Base-by-base conservation (phyloP, 139 green algal genomes). In the Chlorella sorokiniana region DNA sequence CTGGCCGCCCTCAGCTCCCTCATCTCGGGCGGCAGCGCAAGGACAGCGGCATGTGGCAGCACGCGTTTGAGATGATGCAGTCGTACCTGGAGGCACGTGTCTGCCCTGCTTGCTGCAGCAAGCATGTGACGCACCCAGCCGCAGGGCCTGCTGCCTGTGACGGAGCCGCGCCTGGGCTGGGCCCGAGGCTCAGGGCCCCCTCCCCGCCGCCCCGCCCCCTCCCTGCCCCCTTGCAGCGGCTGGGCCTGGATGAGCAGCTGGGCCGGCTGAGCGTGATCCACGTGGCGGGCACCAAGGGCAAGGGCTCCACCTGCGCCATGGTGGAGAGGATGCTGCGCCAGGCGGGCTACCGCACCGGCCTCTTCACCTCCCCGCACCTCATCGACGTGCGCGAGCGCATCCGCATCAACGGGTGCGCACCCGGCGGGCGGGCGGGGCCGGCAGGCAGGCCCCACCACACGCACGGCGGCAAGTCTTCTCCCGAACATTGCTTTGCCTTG, bases 261-360 rank as follows among this genome's bases (percentile, higher is more conserved):
- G 62, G 81, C 5, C 84, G 88, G 63, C 85, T 98, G 27, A 92
- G 77, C 33, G 89, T 97, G 2, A 93, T 98, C 41, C 94, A 97
- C 76, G 91, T 98, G 41, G 95, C 95, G 4, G 95, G 95, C 23
- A 98, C 94, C 35, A 98, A 98, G 85, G 95, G 95, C 62, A 98
- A 98, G 89, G 95, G 95, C 14, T 98, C 94, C 42, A 98, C 94
- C 2, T 97, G 92, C 76, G 90, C 92, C 8, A 94, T 98, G 89
- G 86, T 95, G 42, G 95, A 97, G 72, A 89, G 81, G 79, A 93
- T 98, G 8, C 86, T 98, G 76, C 88, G 93, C 9, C 0, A 56
- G 3, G 89, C 84, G 41, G 93, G 93, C 22, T 98, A 97, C 88
- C 89, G 72, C 40, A 97, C 93, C 14, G 95, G 91, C 9, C 86